A percentile compares a stretch with the other conserved stretches of the same genome.
Evolutionary conservation across 306 rosid genomes (phyloP).

Genomic region (Cucurbita moschata): DNA sequence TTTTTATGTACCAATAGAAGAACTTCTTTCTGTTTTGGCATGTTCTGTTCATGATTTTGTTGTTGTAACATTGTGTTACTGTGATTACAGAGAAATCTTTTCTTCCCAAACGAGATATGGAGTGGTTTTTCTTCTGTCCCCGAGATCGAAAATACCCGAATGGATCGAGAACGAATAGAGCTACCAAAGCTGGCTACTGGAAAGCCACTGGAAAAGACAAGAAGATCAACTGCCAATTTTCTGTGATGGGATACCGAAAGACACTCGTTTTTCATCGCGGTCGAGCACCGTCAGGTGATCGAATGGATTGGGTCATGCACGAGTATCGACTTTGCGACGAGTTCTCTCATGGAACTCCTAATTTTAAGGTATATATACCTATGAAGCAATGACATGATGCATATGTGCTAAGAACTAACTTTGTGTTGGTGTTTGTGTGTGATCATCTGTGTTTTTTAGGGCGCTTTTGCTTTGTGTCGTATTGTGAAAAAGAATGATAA

Average conservation of each 20-base stretch:
- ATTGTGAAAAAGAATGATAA: constrained; percentile 58
- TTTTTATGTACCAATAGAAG: background rate
- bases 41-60: background rate
- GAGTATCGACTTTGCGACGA: constrained; percentile 78
- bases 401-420: background rate
- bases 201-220: constrained; percentile 94
- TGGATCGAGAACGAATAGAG: constrained; percentile 86
- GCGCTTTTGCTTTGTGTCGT: constrained; percentile 77
- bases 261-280: constrained; percentile 84
- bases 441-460: constrained; percentile 21
- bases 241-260: constrained; percentile 59
- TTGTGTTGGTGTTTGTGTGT: background rate
- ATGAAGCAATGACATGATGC: background rate
- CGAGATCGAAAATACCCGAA: constrained; percentile 78
- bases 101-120: constrained; percentile 75
- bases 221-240: constrained; percentile 42
- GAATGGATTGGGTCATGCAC: constrained; percentile 85
- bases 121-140: constrained; percentile 95
- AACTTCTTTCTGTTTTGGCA: background rate
- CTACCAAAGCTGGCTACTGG: constrained; percentile 93
- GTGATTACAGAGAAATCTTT: constrained; percentile 61
- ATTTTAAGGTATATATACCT: constrained; percentile 33
- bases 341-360: constrained; percentile 32
- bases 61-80: constrained; percentile 11
- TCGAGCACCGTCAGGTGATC: constrained; percentile 76